Conservation (phyloP, 805 yeast species). For the Blastobotrys parvus region DNA sequence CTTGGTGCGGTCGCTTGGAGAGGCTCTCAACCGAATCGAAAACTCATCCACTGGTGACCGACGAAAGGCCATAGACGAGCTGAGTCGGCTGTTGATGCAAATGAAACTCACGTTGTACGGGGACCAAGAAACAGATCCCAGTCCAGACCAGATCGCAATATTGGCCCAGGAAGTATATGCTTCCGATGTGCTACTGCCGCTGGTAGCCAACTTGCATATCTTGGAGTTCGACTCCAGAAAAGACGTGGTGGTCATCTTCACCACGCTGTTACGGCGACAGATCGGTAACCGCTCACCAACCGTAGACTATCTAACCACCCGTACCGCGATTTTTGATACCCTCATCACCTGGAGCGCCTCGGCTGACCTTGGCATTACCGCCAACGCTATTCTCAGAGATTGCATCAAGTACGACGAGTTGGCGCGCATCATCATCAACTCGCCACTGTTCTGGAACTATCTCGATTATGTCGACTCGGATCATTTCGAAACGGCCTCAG, state of each 20-base stretch:
- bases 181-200: slow-evolving; percentile 55
- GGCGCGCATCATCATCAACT: slow-evolving; percentile 48
- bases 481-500: slow-evolving; percentile 85
- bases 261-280: slow-evolving; percentile 69
- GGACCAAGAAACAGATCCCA: slow-evolving; percentile 43
- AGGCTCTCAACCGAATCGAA: slow-evolving; percentile 49
- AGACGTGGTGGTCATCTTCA: slow-evolving; percentile 65
- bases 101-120: slow-evolving; percentile 60
- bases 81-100: slow-evolving; percentile 54
- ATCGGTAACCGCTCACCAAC: slow-evolving; percentile 75
- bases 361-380: slow-evolving; percentile 61
- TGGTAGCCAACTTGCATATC: slow-evolving; percentile 50
- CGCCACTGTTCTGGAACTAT: slow-evolving; percentile 67
- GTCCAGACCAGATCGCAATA: slow-evolving; percentile 66
- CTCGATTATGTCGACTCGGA: slow-evolving; percentile 69
- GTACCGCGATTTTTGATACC: slow-evolving; percentile 54
- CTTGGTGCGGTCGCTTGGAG: slow-evolving; percentile 65
- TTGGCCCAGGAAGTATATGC: slow-evolving; percentile 74
- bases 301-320: slow-evolving; percentile 66
- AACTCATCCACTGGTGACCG: slow-evolving; percentile 6
- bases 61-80: slow-evolving; percentile 47
- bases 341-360: slow-evolving; percentile 68
- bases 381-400: slow-evolving; percentile 76
- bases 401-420: slow-evolving; percentile 72
- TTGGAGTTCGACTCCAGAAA: slow-evolving; percentile 88